Evolutionary conservation across 495 filamentous ascomycete genomes (phyloP), one percentile per base, ranked within the genome.

Genomic region (Podospora pseudocomata): DNA sequence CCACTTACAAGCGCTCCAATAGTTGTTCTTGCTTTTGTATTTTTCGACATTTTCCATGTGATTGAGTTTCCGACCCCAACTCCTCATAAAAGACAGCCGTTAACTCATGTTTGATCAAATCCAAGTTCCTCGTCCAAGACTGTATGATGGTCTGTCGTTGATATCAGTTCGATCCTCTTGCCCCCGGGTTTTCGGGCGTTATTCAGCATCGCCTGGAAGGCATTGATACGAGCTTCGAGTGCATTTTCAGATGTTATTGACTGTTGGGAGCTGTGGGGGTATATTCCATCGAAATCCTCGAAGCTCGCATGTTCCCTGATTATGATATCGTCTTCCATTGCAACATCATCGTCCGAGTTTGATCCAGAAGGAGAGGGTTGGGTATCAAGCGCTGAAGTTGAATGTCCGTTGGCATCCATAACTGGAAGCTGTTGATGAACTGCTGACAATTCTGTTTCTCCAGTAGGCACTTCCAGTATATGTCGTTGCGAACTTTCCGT

Each of bases 141-240:
- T 4, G 76, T 76, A 44, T 83, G 80, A 18, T 81, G 69, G 67
- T 78, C 77, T 0, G 74, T 76, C 0, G 80, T 82, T 13, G 77
- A 79, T 44, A 83, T 69, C 20, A 83, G 67, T n/a, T 64, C 67
- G 32, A 83, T 70, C 2, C 65, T 63, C 3, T 27, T 23, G 64
- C 71, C 74, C 7, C 60, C 5, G 1, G 68, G 62, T 4, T 70
- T 69, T 19, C 68, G 70, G n/a, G 78, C 72, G 39, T 78, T 79
- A 3, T 71, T 68, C 0, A 67, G 70, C 0, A 73, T 71, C 1
- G 74, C 64, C 16, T 57, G 67, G 30, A 75, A 83, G 0, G 79
- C 80, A 3, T 68, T 66, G 3, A 72, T 32, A 5, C 81, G 75
- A 49, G 65, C 69, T 2, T 77, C 74, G 23, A 78, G 72, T 13